Evolutionary conservation across 1,284 basidiomycete genomes (phyloP).

Genomic region (Puccinia polysora): DNA sequence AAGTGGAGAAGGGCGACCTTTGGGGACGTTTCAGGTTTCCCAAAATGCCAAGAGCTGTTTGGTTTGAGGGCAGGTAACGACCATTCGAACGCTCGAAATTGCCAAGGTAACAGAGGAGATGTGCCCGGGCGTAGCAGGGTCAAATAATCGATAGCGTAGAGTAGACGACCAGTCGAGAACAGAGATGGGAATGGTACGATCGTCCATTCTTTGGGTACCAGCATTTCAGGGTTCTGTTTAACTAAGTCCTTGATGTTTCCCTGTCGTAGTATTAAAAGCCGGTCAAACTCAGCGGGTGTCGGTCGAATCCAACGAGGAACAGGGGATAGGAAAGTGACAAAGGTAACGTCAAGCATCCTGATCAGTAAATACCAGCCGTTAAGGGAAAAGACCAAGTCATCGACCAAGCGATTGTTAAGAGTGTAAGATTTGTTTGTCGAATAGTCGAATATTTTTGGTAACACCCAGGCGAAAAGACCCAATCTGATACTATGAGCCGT

Average conservation of each 20-base stretch:
- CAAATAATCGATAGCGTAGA: constrained; percentile 13
- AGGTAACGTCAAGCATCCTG: neutral
- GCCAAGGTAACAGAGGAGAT: constrained; percentile 6
- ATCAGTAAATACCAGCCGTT: neutral
- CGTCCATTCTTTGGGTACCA: constrained; percentile 11
- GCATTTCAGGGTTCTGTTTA: constrained; percentile 1
- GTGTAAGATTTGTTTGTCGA: neutral
- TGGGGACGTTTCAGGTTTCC: neutral
- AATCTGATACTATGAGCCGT: neutral
- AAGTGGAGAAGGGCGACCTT: neutral
- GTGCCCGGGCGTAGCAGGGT: constrained; percentile 4
- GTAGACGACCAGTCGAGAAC: neutral
- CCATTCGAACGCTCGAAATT: constrained; percentile 26
- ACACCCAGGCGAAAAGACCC: neutral
- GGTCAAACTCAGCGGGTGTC: neutral
- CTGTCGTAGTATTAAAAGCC: neutral
- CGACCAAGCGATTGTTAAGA: neutral
- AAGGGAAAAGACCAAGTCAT: neutral
- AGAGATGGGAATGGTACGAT: neutral
- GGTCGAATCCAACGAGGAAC: constrained; percentile 5
- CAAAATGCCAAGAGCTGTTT: neutral
- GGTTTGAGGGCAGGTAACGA: neutral
- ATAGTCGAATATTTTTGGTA: constrained; percentile 2
- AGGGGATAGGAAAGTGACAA: neutral
- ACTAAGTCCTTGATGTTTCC: neutral